These are phyloP conservation scores for Entomophthora muscae DNA, from an alignment of 371 early-diverging fungal genomes.

Conservation along the genomic window DNA sequence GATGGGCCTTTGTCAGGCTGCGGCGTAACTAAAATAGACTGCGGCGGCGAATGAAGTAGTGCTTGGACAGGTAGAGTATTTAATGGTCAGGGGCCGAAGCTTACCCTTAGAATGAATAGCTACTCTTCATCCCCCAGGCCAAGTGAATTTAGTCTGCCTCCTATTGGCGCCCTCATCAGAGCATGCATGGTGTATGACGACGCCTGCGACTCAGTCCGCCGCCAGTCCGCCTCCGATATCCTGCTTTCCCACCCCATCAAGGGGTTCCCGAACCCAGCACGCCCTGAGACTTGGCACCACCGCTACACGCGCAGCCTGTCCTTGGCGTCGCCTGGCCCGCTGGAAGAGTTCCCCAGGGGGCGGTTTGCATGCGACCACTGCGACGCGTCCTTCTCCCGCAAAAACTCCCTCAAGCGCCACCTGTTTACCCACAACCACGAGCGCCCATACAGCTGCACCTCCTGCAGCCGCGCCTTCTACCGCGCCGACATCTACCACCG, in stretches of 20 bases:
- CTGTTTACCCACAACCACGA: background rate
- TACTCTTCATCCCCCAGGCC: background rate
- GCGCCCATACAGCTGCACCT: conserved; percentile 1
- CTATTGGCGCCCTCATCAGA: background rate
- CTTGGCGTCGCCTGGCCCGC: background rate
- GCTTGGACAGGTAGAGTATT: too few species aligned
- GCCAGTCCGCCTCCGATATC: background rate
- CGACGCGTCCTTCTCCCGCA: conserved; percentile 3
- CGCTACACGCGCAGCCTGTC: background rate
- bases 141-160: background rate
- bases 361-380: background rate
- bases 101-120: too few species aligned
- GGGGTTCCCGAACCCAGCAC: background rate
- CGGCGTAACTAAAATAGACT: too few species aligned
- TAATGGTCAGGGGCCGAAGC: too few species aligned
- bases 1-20: too few species aligned
- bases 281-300: background rate
- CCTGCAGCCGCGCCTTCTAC: conserved; percentile 3
- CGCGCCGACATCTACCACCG: conserved; percentile 7
- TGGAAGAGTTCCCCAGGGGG: background rate
- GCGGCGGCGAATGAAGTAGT: too few species aligned
- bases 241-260: background rate
- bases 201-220: background rate
- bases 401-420: conserved; percentile 3
- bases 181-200: background rate